A percentile compares a stretch with the other conserved stretches of the same genome.
These are phyloP conservation scores for Maudiozyma barnettii DNA, from an alignment of 805 yeast species.

Conservation along the genomic window DNA sequence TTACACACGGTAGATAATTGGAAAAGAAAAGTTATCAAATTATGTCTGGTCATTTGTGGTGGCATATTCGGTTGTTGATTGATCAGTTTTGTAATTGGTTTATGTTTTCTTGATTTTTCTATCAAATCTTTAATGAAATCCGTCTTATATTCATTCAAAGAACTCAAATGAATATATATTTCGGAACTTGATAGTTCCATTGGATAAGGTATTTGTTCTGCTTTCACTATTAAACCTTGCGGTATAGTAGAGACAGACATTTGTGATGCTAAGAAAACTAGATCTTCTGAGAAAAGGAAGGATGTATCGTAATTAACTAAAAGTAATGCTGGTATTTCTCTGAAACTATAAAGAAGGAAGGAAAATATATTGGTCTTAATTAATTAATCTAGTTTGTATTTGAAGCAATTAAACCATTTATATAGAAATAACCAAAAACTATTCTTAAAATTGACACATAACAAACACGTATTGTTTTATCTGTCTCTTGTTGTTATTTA, in stretches of 20 bases:
- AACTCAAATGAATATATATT: slow-evolving; percentile 35
- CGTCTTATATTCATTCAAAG: slow-evolving; percentile 41
- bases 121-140: slow-evolving; percentile 37
- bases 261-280: not conserved
- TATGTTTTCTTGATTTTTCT: slow-evolving; percentile 30
- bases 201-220: slow-evolving; percentile 43
- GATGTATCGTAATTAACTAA: too few relatives aligned
- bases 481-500: too few relatives aligned
- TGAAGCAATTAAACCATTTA: too few relatives aligned
- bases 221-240: slow-evolving; percentile 30
- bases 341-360: too few relatives aligned
- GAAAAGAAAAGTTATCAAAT: slow-evolving; percentile 68
- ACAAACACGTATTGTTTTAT: too few relatives aligned
- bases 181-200: slow-evolving; percentile 41
- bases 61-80: slow-evolving; percentile 82
- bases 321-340: too few relatives aligned
- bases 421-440: too few relatives aligned
- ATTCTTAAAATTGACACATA: not conserved
- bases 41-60: slow-evolving; percentile 55
- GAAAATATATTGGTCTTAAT: too few relatives aligned
- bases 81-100: slow-evolving; percentile 55
- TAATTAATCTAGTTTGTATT: too few relatives aligned
- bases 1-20: slow-evolving; percentile 58
- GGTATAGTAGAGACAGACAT: not conserved
- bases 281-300: not conserved